These are phyloP conservation scores for Pseudevernia furfuracea DNA, from an alignment of 495 filamentous ascomycete genomes.

Conservation along the genomic window DNA sequence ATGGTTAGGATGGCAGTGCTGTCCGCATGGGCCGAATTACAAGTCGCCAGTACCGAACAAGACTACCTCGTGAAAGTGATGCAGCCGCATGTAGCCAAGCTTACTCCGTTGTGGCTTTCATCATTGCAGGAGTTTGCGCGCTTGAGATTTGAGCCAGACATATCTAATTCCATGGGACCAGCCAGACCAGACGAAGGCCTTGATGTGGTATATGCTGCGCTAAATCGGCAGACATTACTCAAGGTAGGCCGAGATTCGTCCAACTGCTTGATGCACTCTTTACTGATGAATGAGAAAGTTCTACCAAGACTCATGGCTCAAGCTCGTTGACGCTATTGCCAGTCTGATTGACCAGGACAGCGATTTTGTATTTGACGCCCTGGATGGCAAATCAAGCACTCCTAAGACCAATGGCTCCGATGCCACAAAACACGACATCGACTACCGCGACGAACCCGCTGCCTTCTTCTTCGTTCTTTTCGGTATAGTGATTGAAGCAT, in stretches of 20 bases:
- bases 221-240: slow-evolving; percentile 88
- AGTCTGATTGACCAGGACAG: slow-evolving; percentile 96
- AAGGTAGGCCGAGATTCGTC: slow-evolving; percentile 39
- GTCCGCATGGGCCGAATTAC: slow-evolving; percentile 97
- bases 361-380: slow-evolving; percentile 91
- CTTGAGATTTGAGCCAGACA: slow-evolving; percentile 91
- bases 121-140: slow-evolving; percentile 91
- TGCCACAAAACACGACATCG: slow-evolving; percentile 55
- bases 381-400: slow-evolving; percentile 63
- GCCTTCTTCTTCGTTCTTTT: slow-evolving; percentile 99
- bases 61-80: slow-evolving; percentile 82
- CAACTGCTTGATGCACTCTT: not conserved
- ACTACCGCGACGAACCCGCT: slow-evolving; percentile 94
- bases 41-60: slow-evolving; percentile 91
- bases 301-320: slow-evolving; percentile 96
- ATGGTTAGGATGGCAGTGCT: slow-evolving; percentile 98
- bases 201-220: slow-evolving; percentile 83
- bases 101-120: slow-evolving; percentile 89
- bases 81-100: slow-evolving; percentile 76
- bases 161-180: slow-evolving; percentile 76
- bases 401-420: slow-evolving; percentile 34
- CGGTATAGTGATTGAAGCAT: slow-evolving; percentile 89
- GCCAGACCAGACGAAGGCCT: slow-evolving; percentile 62
- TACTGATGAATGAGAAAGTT: slow-evolving; percentile 44
- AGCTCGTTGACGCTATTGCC: slow-evolving; percentile 92